phyloP scores from a whole-genome alignment of 495 filamentous ascomycete genomes.

The Xylaria flabelliformis region DNA sequence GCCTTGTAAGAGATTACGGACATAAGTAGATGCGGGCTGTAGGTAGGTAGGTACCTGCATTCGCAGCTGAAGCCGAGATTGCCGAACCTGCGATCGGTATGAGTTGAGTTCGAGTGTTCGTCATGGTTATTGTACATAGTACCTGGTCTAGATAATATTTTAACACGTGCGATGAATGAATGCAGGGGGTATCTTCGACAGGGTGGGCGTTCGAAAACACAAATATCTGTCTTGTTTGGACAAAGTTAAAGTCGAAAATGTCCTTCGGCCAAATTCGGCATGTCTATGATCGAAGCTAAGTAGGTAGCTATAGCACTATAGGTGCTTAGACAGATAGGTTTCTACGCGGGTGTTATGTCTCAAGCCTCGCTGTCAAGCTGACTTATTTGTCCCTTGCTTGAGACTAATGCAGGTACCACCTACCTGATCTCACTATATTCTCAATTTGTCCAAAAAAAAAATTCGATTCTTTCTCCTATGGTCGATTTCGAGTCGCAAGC shows the following conservation, averaged over 20 bases:
- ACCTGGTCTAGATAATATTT: not conserved
- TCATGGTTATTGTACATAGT: no score
- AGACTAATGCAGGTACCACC: not conserved
- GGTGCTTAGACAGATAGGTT: not conserved
- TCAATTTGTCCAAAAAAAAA: no score
- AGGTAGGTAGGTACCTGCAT: no score
- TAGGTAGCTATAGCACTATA: no score
- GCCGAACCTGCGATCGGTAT: not conserved
- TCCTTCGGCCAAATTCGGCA: no score
- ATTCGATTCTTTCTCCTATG: not conserved
- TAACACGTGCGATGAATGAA: not conserved
- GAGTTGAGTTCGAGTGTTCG: no score
- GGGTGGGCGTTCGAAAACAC: not conserved
- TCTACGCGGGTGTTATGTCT: not conserved
- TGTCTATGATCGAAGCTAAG: not conserved
- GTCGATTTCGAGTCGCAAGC: not conserved
- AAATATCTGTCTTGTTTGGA: not conserved
- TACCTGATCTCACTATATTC: no score
- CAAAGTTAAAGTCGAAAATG: no score
- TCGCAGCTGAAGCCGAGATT: not conserved
- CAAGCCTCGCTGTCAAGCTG: not conserved
- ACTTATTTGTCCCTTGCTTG: conserved; percentile 4
- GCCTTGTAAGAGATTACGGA: not conserved
- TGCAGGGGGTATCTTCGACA: not conserved
- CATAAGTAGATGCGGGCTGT: no score